Evolutionary conservation across 176 grass and related monocot species (phyloP).

Genomic region (Puccinellia tenuiflora): DNA sequence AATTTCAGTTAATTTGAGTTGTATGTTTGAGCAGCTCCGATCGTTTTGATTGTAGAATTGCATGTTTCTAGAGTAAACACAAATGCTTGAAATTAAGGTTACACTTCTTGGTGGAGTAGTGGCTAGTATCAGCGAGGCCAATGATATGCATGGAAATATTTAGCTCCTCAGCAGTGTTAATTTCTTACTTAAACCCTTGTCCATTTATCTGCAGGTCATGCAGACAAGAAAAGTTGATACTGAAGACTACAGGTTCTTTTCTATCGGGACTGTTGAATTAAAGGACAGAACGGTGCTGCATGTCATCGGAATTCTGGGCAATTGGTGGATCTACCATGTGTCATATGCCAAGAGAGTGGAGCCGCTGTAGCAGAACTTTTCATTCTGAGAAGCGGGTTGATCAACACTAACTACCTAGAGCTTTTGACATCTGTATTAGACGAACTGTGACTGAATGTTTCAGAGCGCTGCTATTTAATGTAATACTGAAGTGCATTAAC

Average conservation of each 20-base stretch:
- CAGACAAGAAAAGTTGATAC: constrained; percentile 64
- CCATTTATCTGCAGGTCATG: constrained; percentile 43
- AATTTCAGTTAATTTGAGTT: neutral
- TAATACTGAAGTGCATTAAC: neutral
- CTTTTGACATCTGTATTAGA: neutral
- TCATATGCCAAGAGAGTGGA: constrained; percentile 31
- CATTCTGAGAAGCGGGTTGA: constrained; percentile 1
- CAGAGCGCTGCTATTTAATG: neutral
- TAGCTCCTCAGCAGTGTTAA: neutral
- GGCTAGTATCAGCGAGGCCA: neutral
- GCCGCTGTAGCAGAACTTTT: neutral
- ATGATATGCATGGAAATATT: neutral
- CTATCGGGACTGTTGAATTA: constrained; percentile 51
- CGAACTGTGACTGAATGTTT: neutral
- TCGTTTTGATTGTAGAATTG: neutral
- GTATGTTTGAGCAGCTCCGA: neutral
- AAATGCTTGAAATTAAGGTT: neutral
- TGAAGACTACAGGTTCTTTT: constrained; percentile 78
- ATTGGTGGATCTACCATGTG: constrained; percentile 64
- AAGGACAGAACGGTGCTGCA: constrained; percentile 47
- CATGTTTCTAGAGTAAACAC: neutral
- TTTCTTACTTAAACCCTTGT: neutral
- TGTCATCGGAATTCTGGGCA: constrained; percentile 67
- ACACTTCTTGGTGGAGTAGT: neutral
- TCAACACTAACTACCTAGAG: neutral